Evolutionary conservation across 2,329 filamentous ascomycete genomes (phyloP).

Genomic region (Cladorrhinum sp.): DNA sequence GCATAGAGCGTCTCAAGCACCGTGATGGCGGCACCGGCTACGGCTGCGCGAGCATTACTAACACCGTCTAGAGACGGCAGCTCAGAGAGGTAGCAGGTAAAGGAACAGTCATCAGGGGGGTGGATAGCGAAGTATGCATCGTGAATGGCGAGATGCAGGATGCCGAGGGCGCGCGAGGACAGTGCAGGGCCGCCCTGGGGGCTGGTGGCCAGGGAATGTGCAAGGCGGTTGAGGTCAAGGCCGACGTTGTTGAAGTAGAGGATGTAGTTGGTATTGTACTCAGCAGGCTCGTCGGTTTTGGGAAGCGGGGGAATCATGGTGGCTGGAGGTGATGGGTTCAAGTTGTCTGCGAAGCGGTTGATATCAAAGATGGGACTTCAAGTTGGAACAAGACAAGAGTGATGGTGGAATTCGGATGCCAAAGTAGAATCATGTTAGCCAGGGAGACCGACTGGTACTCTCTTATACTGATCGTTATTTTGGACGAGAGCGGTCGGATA

Average conservation of each 20-base stretch:
- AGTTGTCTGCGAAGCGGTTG: too few species aligned
- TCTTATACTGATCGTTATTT: too few species aligned
- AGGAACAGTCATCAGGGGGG: constrained; percentile 9
- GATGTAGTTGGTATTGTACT: constrained; percentile 16
- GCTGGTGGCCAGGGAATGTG: constrained; percentile 12
- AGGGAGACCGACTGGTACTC: too few species aligned
- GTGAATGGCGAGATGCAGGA: constrained; percentile 16
- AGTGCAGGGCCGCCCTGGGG: constrained; percentile 13
- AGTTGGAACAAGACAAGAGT: too few species aligned
- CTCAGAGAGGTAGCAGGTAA: constrained; percentile 10
- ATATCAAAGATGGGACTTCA: too few species aligned
- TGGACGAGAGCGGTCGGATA: too few species aligned
- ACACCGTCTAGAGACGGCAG: constrained; percentile 13
- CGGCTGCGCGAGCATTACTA: constrained; percentile 6
- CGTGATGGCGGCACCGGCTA: constrained; percentile 12
- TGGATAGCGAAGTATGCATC: constrained; percentile 15
- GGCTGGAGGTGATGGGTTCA: not conserved
- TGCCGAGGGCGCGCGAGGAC: constrained; percentile 12
- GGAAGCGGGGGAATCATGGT: constrained; percentile 13
- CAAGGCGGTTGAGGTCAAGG: constrained; percentile 13
- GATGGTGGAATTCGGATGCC: too few species aligned
- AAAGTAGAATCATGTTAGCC: too few species aligned
- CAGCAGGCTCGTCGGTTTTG: constrained; percentile 12
- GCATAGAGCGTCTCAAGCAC: constrained; percentile 10
- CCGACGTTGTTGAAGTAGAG: constrained; percentile 16